Percentiles rank a stretch among this genome's conserved stretches.
phyloP scores from a whole-genome alignment of 768 basidiomycete genomes.

The Leucosporidium scottii region DNA sequence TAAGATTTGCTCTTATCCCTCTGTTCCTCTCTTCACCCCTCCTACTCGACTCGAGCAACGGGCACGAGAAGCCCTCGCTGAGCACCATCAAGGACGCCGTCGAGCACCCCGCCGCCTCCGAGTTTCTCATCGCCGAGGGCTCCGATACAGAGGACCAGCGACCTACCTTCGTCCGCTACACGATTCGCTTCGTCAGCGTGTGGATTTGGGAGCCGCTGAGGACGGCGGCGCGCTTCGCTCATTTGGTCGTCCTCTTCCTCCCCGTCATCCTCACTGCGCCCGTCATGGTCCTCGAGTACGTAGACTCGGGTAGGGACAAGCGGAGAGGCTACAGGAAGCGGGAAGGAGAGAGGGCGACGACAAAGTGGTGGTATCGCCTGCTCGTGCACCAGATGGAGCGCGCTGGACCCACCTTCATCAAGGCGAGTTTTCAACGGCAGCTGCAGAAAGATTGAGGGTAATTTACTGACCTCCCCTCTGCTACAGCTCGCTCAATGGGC shows the following conservation, averaged over 20 bases:
- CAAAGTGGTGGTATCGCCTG: slow-evolving; percentile 91
- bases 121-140: slow-evolving; percentile 25
- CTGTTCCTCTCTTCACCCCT: slow-evolving; percentile 6
- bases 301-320: slow-evolving; percentile 40
- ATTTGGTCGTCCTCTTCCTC: slow-evolving; percentile 72
- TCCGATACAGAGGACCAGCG: neutral
- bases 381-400: slow-evolving; percentile 82
- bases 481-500: slow-evolving; percentile 94
- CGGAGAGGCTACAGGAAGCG: slow-evolving; percentile 1
- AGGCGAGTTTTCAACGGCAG: slow-evolving; percentile 51
- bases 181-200: slow-evolving; percentile 10
- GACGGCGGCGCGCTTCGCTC: slow-evolving; percentile 72
- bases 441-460: neutral
- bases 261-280: slow-evolving; percentile 79
- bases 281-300: slow-evolving; percentile 57
- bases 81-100: slow-evolving; percentile 23
- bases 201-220: slow-evolving; percentile 76
- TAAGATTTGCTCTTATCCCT: neutral
- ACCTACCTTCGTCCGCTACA: neutral
- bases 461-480: neutral
- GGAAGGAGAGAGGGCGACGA: slow-evolving; percentile 46
- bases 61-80: slow-evolving; percentile 7
- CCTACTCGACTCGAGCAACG: slow-evolving; percentile 16
- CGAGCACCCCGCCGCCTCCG: slow-evolving; percentile 21
- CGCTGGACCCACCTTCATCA: slow-evolving; percentile 95